Conservation (phyloP, 1,284 basidiomycete genomes). For the Cerrena zonata region DNA sequence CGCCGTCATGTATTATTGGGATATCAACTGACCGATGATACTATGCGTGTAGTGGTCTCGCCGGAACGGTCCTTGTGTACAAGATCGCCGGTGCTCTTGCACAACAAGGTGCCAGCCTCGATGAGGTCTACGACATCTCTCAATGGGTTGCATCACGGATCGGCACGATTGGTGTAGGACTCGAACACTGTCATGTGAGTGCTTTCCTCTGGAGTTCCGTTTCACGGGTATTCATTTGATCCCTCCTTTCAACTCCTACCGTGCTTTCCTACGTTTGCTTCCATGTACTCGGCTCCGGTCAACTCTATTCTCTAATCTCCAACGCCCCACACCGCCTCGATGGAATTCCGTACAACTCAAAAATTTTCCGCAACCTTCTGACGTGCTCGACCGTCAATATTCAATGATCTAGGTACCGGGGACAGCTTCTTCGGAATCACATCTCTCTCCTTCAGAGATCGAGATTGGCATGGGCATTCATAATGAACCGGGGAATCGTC, state of each 20-base stretch:
- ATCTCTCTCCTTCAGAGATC: conserved; percentile 62
- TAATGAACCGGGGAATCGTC: conserved; percentile 80
- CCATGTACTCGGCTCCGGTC: neutral
- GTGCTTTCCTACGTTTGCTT: neutral
- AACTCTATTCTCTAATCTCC: neutral
- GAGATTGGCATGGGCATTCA: conserved; percentile 90
- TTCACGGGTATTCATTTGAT: neutral
- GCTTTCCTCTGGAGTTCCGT: neutral
- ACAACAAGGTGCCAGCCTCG: conserved; percentile 63
- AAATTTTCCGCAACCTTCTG: neutral
- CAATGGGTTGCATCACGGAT: conserved; percentile 62
- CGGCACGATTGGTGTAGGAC: conserved; percentile 84
- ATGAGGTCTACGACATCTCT: conserved; percentile 68
- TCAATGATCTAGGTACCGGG: conserved; percentile 62
- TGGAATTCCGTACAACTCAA: neutral
- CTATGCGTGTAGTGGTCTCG: conserved; percentile 64
- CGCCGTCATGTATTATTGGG: neutral
- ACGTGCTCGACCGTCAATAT: neutral
- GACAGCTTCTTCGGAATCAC: conserved; percentile 56
- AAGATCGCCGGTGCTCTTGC: conserved; percentile 86
- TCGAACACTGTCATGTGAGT: conserved; percentile 85
- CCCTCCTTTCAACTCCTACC: neutral
- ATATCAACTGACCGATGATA: too few relatives aligned
- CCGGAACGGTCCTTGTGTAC: conserved; percentile 86
- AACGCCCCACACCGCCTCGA: neutral